A percentile compares a stretch with the other conserved stretches of the same genome.
These are phyloP conservation scores for Scedosporium dehoogii DNA, from an alignment of 2,329 filamentous ascomycete genomes.

Conservation along the genomic window DNA sequence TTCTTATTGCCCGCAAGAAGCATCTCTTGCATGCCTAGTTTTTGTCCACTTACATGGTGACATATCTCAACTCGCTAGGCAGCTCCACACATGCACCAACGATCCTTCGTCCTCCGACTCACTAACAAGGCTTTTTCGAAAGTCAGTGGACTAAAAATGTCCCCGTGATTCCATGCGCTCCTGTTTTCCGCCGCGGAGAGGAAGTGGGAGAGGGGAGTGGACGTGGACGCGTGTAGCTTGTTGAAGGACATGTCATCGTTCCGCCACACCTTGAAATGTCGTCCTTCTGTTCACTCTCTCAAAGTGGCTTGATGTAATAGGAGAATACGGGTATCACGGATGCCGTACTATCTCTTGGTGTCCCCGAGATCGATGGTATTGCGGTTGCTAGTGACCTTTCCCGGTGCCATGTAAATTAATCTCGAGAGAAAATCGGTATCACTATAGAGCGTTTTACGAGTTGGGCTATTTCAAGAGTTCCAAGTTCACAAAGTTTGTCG, in stretches of 20 bases:
- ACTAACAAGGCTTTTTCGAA: background rate
- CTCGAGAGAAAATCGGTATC: background rate
- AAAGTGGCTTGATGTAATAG: too few species aligned
- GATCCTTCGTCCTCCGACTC: too few species aligned
- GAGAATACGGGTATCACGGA: background rate
- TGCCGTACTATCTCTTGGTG: background rate
- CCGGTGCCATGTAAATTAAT: background rate
- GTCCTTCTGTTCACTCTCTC: too few species aligned
- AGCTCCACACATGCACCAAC: too few species aligned
- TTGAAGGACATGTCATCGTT: background rate
- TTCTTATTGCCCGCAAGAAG: too few species aligned
- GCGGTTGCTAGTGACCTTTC: background rate
- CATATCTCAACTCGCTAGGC: too few species aligned
- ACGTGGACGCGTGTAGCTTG: background rate
- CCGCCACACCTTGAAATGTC: too few species aligned
- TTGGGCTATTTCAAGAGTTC: too few species aligned
- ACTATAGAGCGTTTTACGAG: too few species aligned
- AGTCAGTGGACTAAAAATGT: background rate
- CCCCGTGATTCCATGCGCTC: background rate
- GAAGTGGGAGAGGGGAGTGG: background rate
- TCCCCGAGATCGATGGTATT: background rate
- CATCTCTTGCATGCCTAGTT: too few species aligned
- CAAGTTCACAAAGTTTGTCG: too few species aligned
- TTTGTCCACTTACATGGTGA: too few species aligned
- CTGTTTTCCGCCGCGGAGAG: background rate